Conservation (phyloP, 352 stramenopile species). For the Blastocystis sp. region DNA sequence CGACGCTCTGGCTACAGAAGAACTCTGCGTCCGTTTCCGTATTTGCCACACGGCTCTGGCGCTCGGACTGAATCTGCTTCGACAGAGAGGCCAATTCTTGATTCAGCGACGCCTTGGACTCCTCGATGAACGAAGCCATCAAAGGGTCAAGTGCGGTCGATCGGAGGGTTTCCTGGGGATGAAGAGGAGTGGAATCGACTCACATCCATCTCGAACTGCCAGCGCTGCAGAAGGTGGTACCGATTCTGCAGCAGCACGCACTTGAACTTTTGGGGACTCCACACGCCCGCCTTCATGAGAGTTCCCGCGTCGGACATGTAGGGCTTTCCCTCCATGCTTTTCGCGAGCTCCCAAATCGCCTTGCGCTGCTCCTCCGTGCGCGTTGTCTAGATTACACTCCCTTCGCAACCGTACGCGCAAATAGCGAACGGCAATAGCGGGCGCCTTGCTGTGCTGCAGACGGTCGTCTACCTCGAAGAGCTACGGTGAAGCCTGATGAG, state of each 20-base stretch:
- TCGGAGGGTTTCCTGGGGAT: background rate
- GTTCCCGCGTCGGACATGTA: slow-evolving; percentile 48
- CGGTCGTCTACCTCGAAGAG: slow-evolving; percentile 56
- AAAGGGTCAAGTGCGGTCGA: slow-evolving; percentile 18
- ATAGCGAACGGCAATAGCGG: slow-evolving; percentile 60
- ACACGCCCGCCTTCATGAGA: slow-evolving; percentile 42
- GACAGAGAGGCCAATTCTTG: background rate
- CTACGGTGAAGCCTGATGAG: background rate
- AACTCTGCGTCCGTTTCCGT: slow-evolving; percentile 9
- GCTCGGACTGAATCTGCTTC: slow-evolving; percentile 23
- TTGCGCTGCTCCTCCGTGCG: slow-evolving; percentile 48
- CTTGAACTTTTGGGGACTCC: slow-evolving; percentile 65
- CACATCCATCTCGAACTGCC: slow-evolving; percentile 24
- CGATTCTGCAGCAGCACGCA: slow-evolving; percentile 42
- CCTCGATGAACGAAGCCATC: background rate
- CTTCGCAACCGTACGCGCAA: background rate
- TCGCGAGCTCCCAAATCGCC: slow-evolving; percentile 34
- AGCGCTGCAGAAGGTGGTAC: slow-evolving; percentile 1
- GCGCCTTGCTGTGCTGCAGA: slow-evolving; percentile 43
- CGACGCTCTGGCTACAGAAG: slow-evolving; percentile 51
- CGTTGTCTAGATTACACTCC: slow-evolving; percentile 10
- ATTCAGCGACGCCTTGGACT: background rate
- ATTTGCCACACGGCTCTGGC: slow-evolving; percentile 12
- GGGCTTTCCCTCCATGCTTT: slow-evolving; percentile 46
- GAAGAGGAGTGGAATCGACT: background rate